Evolutionary conservation across 345 rosid genomes (phyloP), one percentile per base, ranked within the genome.

Genomic region (Brassica nigra): DNA sequence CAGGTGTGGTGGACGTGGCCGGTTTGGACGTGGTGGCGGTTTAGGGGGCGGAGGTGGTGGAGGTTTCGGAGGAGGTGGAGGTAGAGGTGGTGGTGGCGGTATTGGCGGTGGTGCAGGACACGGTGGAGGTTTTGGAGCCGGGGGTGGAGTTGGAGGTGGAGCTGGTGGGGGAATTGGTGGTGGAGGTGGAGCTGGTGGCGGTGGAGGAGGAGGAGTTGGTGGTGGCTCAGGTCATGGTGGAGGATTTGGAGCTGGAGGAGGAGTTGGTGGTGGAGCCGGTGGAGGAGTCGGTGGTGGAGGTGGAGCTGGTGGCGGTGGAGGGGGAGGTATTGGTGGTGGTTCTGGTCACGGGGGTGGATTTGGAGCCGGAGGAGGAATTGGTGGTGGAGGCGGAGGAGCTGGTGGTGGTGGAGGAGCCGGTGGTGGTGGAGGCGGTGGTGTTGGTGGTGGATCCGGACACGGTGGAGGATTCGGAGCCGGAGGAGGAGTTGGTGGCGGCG

Each of bases 381-480:
- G 87, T 1, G 85, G 85, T 0, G 85, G 87, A 8, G 87, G 86
- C 0, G 31, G 1, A 9, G 54, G 70, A 0, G 85, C 3, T 63
- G 81, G 29, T 69, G 5, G 49, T 81, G 83, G 9, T 76, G 82
- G 65, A 71, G 88, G 16, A 39, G 86, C n/a, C 77, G 89, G 88
- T 0, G 86, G 67, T 0, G 87, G 89, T 2, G 92, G 90, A 15
- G 90, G 87, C 0, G 78, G 83, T 2, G 87, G 90, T 54, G 80
- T 33, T 39, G 87, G 85, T 0, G 87, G 87, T 2, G 90, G 89
- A 2, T 79, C 83, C 0, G 86, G 84, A 2, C 80, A 72, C 4
- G 89, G 86, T 27, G 84, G 89, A 0, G 89, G 86, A 1, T 66
- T 77, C 8, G 87, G 84, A 2, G 87, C 81, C 0, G 89, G 91